phyloP scores from a whole-genome alignment of 805 yeast species.

The Ogataea sp. region DNA sequence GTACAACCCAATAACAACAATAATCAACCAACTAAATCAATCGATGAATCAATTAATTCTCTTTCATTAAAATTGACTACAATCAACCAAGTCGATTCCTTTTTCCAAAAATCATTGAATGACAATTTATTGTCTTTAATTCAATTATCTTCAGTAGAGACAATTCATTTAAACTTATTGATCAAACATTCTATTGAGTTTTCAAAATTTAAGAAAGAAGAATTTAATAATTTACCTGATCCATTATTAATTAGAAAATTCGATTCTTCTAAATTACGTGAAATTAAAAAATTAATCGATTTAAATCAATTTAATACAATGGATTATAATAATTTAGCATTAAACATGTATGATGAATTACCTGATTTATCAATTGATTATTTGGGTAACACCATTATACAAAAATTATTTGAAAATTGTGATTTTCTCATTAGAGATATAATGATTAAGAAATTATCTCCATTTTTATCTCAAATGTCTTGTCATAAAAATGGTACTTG shows the following conservation, averaged over 20 bases:
- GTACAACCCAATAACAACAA: no score
- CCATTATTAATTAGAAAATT: conserved; percentile 61
- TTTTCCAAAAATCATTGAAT: conserved; percentile 12
- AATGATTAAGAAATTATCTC: conserved; percentile 72
- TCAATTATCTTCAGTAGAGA: conserved; percentile 36
- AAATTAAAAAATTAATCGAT: conserved; percentile 70
- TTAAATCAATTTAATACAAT: conserved; percentile 39
- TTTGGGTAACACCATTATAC: conserved; percentile 92
- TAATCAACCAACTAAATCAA: neutral
- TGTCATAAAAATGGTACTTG: conserved; percentile 97
- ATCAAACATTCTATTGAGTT: conserved; percentile 36
- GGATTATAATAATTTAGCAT: conserved; percentile 74
- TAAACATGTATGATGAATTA: conserved; percentile 79
- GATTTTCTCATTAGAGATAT: conserved; percentile 66
- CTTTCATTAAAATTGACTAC: conserved; percentile 12
- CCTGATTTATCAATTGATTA: conserved; percentile 91
- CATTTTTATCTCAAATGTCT: conserved; percentile 83
- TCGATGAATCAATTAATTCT: no score
- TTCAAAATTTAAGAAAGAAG: conserved; percentile 34
- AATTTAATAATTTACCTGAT: conserved; percentile 73
- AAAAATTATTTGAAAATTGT: conserved; percentile 72
- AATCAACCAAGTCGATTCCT: conserved; percentile 13
- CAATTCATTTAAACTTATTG: conserved; percentile 34
- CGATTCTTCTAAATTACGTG: conserved; percentile 85
- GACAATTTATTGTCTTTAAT: neutral